Conservation (phyloP, 2,329 filamentous ascomycete species). For the Pseudocercospora pini-densiflorae region DNA sequence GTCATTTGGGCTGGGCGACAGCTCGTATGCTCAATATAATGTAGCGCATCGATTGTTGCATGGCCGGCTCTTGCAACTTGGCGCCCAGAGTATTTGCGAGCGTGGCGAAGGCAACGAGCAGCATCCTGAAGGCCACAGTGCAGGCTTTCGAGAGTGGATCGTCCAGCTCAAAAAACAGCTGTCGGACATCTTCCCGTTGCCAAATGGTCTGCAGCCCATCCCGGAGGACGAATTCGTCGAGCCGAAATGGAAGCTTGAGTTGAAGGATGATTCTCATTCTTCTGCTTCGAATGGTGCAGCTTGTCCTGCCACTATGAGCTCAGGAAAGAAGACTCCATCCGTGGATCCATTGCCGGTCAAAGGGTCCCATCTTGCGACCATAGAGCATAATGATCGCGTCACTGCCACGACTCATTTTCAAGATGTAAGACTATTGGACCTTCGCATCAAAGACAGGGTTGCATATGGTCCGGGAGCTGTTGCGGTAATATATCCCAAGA, state of each 20-base stretch:
- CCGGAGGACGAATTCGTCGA: slow-evolving; percentile 74
- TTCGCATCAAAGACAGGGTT: slow-evolving; percentile 54
- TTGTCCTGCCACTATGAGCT: background rate
- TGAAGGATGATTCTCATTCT: background rate
- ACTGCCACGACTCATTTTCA: slow-evolving; percentile 85
- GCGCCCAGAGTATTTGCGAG: slow-evolving; percentile 75
- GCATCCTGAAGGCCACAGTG: slow-evolving; percentile 79
- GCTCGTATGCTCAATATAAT: slow-evolving; percentile 92
- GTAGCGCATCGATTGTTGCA: slow-evolving; percentile 89
- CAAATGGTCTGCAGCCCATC: slow-evolving; percentile 69
- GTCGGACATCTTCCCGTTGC: slow-evolving; percentile 70
- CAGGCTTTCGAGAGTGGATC: slow-evolving; percentile 42
- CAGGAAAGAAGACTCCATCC: slow-evolving; percentile 36
- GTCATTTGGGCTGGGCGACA: slow-evolving; percentile 91
- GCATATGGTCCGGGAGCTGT: slow-evolving; percentile 75
- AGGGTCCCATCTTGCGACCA: slow-evolving; percentile 58
- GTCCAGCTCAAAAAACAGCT: slow-evolving; percentile 68
- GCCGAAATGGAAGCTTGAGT: slow-evolving; percentile 69
- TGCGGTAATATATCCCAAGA: slow-evolving; percentile 82
- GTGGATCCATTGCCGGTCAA: slow-evolving; percentile 62
- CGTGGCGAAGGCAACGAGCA: slow-evolving; percentile 91
- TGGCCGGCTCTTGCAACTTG: slow-evolving; percentile 81
- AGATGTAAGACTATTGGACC: slow-evolving; percentile 81
- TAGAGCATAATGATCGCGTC: slow-evolving; percentile 71
- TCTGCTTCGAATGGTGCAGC: background rate